Base-by-base conservation (phyloP, 306 rosid genomes). In the Luffa aegyptiaca region DNA sequence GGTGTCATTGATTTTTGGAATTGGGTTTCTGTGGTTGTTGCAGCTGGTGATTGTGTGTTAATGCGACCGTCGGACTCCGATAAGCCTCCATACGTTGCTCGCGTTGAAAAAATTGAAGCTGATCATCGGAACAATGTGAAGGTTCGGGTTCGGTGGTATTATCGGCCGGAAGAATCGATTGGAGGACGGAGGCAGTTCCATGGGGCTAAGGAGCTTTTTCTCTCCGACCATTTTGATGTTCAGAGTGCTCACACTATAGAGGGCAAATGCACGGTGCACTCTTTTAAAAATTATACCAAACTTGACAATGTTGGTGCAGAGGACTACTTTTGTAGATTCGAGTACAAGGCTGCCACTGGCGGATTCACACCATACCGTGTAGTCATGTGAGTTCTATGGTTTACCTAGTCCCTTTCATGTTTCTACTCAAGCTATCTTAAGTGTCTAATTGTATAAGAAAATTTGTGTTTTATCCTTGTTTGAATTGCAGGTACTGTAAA, bases 161-260 rank as follows among this genome's bases (percentile, higher is more conserved):
- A 89, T 71, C 83, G 92, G 51, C 92, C 92, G 0, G 92, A 89
- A 82, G 90, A 89, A 83, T 89, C 90, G 3, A 86, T 89, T 11
- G 90, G 92, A 8, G 92, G 90, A 7, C 80, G 92, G 73, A 85
- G 92, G 82, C 92, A 86, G 86, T 89, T 89, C 81, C 92, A 89
- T 35, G 92, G 92, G 41, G 90, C 88, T 4, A 89, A 89, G 81
- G 92, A 89, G 84, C 83, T 89, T 64, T 89, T 89, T 77, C 78
- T 89, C 37, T 89, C 92, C 1, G 92, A 89, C 82, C 92, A 89
- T 61, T 89, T 73, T 81, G 92, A 89, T 80, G 87, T 83, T 53
- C 92, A 89, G 88, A 89, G 92, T 78, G 92, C 92, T 7, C 90
- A 89, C 76, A 89, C 92, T 49, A 85, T 89, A 44, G 92, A 89